A percentile compares a stretch with the other conserved stretches of the same genome.
These are phyloP conservation scores for Salvia hispanica DNA, from an alignment of 257 asterid species.

Conservation along the genomic window DNA sequence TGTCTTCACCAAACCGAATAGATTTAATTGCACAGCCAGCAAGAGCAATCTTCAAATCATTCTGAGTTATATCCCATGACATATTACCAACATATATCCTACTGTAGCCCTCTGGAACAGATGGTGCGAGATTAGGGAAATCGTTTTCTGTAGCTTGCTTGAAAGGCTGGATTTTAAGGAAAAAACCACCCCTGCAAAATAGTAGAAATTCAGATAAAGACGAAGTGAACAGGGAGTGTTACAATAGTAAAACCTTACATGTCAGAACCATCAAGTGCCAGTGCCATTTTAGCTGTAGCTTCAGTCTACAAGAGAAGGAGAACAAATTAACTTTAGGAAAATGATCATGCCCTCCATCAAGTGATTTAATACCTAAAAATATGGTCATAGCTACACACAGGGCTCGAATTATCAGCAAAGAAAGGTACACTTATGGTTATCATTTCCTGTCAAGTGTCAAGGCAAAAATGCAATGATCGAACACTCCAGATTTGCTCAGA, in stretches of 20 bases:
- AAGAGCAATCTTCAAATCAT: conserved; percentile 64
- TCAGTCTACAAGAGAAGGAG: conserved; percentile 63
- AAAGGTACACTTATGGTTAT: background rate
- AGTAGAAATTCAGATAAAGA: conserved; percentile 18
- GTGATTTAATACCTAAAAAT: background rate
- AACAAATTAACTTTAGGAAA: conserved; percentile 10
- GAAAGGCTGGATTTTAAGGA: conserved; percentile 78
- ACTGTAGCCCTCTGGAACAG: conserved; percentile 71
- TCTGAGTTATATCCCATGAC: conserved; percentile 84
- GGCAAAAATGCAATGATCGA: conserved; percentile 2
- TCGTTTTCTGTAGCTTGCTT: conserved; percentile 55
- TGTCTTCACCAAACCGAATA: conserved; percentile 78
- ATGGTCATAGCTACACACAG: background rate
- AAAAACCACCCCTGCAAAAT: conserved; percentile 82
- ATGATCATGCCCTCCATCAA: background rate
- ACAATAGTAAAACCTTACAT: too few species aligned
- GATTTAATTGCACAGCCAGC: conserved; percentile 57
- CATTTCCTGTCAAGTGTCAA: background rate
- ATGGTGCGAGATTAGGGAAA: conserved; percentile 60
- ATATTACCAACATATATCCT: conserved; percentile 85
- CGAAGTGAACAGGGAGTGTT: background rate
- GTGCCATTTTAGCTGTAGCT: conserved; percentile 88
- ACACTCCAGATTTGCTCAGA: background rate
- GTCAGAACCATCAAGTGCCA: conserved; percentile 91
- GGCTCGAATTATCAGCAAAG: conserved; percentile 1